Percentiles rank a stretch among this genome's conserved stretches.
Conservation (phyloP, 2,329 filamentous ascomycete species). For the Aureobasidium sp. region DNA sequence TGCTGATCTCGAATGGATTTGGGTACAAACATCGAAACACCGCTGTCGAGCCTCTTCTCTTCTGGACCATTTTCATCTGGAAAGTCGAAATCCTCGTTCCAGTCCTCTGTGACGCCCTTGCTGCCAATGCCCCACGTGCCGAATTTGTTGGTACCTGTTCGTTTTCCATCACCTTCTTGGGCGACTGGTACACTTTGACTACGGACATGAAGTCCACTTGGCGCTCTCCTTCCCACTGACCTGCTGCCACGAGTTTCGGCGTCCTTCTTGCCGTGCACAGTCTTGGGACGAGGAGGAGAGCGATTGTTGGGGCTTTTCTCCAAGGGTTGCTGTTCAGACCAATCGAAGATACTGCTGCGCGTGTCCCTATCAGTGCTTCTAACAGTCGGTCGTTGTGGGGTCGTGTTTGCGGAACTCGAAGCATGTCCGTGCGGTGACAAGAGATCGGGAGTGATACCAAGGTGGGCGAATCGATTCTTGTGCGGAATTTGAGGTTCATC, state of each 20-base stretch:
- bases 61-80: conserved; percentile 38
- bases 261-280: conserved; percentile 70
- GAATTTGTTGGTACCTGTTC: conserved; percentile 62
- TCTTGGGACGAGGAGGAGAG: conserved; percentile 60
- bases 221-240: conserved; percentile 57
- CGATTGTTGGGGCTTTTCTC: conserved; percentile 56
- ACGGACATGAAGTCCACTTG: conserved; percentile 63
- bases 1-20: conserved; percentile 74
- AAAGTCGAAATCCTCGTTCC: conserved; percentile 87
- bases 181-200: conserved; percentile 73
- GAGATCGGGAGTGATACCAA: conserved; percentile 7
- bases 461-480: conserved; percentile 11
- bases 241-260: conserved; percentile 64
- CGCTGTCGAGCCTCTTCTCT: conserved; percentile 39
- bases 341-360: conserved; percentile 68
- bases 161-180: conserved; percentile 50
- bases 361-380: conserved; percentile 36
- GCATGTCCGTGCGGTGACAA: conserved; percentile 21
- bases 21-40: conserved; percentile 61
- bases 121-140: conserved; percentile 76
- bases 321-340: conserved; percentile 59
- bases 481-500: neutral
- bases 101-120: conserved; percentile 76
- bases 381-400: conserved; percentile 32
- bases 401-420: conserved; percentile 30